Base-by-base conservation (phyloP, 164 flowering plant genomes). In the Vitis rotundifolia region DNA sequence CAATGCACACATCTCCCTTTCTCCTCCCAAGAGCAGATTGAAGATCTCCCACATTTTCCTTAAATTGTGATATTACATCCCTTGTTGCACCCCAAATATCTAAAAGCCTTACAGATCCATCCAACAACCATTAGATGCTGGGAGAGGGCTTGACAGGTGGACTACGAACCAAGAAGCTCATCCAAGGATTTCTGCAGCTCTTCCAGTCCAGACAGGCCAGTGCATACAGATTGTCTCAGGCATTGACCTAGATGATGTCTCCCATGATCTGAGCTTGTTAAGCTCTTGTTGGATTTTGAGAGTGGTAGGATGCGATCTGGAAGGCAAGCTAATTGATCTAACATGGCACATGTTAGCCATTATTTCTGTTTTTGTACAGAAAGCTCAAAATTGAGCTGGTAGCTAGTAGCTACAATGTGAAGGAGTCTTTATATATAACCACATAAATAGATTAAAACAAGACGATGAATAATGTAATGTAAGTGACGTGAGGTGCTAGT, bases 301-400 rank as follows among this genome's bases (percentile, higher is more conserved):
- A 22, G 76, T 68, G 57, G 48, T 73, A 1, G 86, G 88, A 67
- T 84, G 82, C 4, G 79, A 78, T 62, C 80, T 70, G 53, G 81
- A 55, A 53, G 87, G 88, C 66, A 83, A 78, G 67, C 88, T 81
- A 15, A 78, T 67, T 5, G 90, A 84, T 64, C 91, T 61, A 49
- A 64, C 49, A 26, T 67, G 37, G 64, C 61, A 64, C 9, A 28
- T 51, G 49, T 61, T 56, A 28, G 79, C 79, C 81, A 81, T 78
- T n/a, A 10, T 28, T 71, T 58, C 1, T 54, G 15, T 53, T 47
- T 63, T 59, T 68, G 54, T 11, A 59, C 44, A 61, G 18, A 53
- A 49, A 29, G 16, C n/a, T 59, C 9, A 18, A 16, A 19, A 18
- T 22, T 68, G 68, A 52, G 68, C 18, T 70, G 64, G 1, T 68